These are phyloP conservation scores for Trifolium pratense DNA, from an alignment of 306 rosid species.

Conservation along the genomic window DNA sequence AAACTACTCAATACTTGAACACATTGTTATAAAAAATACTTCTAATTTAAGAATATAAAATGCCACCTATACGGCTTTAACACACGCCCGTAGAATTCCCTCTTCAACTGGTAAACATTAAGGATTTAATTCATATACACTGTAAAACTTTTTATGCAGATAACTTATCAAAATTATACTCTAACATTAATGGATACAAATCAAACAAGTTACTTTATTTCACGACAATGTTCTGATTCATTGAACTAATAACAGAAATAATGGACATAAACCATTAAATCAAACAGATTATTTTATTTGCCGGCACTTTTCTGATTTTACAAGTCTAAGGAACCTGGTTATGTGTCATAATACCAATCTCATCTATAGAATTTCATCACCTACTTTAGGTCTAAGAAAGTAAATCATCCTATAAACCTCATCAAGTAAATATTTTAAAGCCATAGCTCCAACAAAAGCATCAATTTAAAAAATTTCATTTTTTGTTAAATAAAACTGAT, in stretches of 20 bases:
- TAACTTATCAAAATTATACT: neutral
- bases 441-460: neutral
- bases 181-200: slow-evolving; percentile 1
- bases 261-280: slow-evolving; percentile 21
- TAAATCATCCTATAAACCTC: slow-evolving; percentile 24
- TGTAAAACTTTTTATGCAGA: no score
- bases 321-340: slow-evolving; percentile 18
- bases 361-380: slow-evolving; percentile 25
- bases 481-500: neutral
- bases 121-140: no score
- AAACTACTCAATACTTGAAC: slow-evolving; percentile 18
- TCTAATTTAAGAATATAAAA: no score
- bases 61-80: neutral
- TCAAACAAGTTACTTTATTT: neutral
- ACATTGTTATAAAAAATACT: slow-evolving; percentile 28
- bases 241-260: slow-evolving; percentile 19
- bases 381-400: slow-evolving; percentile 30
- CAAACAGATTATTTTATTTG: slow-evolving; percentile 19
- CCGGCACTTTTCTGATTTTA: slow-evolving; percentile 20
- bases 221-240: neutral
- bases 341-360: slow-evolving; percentile 11
- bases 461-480: neutral
- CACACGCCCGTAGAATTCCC: neutral
- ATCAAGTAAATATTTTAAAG: slow-evolving; percentile 15
- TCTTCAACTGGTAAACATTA: neutral